Evolutionary conservation across 2,329 filamentous ascomycete genomes (phyloP), one percentile per base, ranked within the genome.

Genomic region (Pleoardoris graminearum): DNA sequence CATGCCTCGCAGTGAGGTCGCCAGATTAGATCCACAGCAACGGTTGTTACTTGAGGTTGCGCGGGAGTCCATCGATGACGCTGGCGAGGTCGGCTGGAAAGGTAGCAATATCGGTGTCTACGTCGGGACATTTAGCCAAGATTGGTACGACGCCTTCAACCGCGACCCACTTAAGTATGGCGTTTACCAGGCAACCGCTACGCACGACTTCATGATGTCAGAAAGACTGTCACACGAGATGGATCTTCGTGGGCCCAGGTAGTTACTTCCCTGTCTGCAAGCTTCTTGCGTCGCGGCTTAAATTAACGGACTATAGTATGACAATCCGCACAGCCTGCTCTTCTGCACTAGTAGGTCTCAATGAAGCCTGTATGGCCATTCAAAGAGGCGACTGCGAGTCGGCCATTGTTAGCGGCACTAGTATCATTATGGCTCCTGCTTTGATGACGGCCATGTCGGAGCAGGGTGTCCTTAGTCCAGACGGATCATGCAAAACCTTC

Each of bases 291-390:
- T 10, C 10, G 6, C 25, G 5, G 6, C 6, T 10, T 27, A 10
- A 27, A 5, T 27, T 27, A 5, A 6, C 6, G 6, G 10, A 6
- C 10, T 5, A 27, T 27, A 33, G 30, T 12, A 4, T 33, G 30
- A 11, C 14, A 7, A 33, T 33, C 6, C 62, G 68, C 11, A 75
- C 73, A 1, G 74, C 62, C 1, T 76, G 74, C 48, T 73, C 70
- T 0, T 65, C 69, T 0, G 61, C 62, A 21, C 25, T 75, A 14
- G 63, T 21, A 52, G 70, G 52, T 16, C 63, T 59, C 53, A 61
- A 66, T 45, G 22, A 54, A 11, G 65, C 65, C 1, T 57, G 54
- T 33, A 10, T 41, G 37, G 45, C 56, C 3, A 27, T 63, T 8
- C 14, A 30, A 3, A 25, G 29, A 3, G 61, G 62, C 1, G 60